Percentiles rank a stretch among this genome's conserved stretches.
Conservation (phyloP, 2,329 filamentous ascomycete species). For the Claviceps monticola region DNA sequence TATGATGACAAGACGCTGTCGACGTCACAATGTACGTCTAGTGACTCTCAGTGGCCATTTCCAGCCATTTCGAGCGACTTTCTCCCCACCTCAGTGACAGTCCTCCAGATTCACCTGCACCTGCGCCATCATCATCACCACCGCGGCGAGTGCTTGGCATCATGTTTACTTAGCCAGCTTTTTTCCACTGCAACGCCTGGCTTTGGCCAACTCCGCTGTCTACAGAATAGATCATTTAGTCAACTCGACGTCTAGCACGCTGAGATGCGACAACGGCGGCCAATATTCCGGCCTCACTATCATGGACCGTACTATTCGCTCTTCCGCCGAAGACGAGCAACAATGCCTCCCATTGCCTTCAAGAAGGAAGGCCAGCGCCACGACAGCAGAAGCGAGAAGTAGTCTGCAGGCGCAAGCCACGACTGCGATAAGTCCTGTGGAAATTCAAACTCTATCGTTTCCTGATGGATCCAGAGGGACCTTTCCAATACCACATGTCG, state of each 20-base stretch:
- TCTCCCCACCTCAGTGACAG: background rate
- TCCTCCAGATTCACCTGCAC: background rate
- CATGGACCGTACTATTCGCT: slow-evolving; percentile 16
- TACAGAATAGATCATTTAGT: background rate
- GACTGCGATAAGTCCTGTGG: slow-evolving; percentile 70
- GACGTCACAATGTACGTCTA: background rate
- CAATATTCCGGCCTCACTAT: slow-evolving; percentile 7
- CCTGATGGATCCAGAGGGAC: slow-evolving; percentile 55
- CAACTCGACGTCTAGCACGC: slow-evolving; percentile 1
- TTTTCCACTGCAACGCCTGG: background rate
- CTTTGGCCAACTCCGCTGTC: background rate
- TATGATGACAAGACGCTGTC: background rate
- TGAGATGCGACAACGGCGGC: slow-evolving; percentile 16
- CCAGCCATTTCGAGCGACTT: too few species aligned
- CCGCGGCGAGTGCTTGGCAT: background rate
- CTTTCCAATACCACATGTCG: slow-evolving; percentile 30
- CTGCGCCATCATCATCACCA: background rate
- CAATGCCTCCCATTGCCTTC: slow-evolving; percentile 43
- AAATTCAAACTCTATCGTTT: slow-evolving; percentile 64
- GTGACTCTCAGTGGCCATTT: too few species aligned
- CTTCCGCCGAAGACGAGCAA: slow-evolving; percentile 23
- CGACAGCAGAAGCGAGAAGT: slow-evolving; percentile 22
- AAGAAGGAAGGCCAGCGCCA: slow-evolving; percentile 25
- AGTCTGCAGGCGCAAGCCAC: slow-evolving; percentile 53
- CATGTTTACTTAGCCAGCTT: background rate